phyloP scores from a whole-genome alignment of 2,329 filamentous ascomycete species.

The Clarireedia homoeocarpa region DNA sequence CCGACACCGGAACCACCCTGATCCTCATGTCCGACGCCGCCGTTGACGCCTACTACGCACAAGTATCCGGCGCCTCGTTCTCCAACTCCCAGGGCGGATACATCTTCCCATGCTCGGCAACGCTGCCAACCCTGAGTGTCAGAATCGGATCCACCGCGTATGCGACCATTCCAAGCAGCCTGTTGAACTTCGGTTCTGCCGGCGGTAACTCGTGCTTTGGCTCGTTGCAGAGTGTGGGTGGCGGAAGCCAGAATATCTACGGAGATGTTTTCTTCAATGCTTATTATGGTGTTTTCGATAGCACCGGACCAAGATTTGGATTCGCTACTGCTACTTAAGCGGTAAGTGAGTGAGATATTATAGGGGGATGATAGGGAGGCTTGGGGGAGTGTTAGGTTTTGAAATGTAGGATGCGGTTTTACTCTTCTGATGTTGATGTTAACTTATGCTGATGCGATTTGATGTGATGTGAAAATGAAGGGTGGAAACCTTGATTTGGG shows the following conservation, averaged over 20 bases:
- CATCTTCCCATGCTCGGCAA: constrained; percentile 30
- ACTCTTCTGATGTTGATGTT: too few relatives aligned
- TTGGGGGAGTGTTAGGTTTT: too few relatives aligned
- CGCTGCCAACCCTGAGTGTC: constrained; percentile 30
- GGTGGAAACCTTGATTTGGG: too few relatives aligned
- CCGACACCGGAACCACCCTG: constrained; percentile 36
- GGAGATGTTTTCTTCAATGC: constrained; percentile 30
- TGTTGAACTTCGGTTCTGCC: constrained; percentile 30
- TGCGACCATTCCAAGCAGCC: constrained; percentile 29
- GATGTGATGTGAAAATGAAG: too few relatives aligned
- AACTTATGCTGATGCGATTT: too few relatives aligned
- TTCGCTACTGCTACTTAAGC: too few relatives aligned
- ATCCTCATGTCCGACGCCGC: constrained; percentile 30
- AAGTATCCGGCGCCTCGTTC: constrained; percentile 28
- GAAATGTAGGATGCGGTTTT: too few relatives aligned
- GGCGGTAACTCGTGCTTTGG: constrained; percentile 29
- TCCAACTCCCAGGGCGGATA: constrained; percentile 27
- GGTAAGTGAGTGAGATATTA: too few relatives aligned
- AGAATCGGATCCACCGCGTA: constrained; percentile 26
- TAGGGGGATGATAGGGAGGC: too few relatives aligned
- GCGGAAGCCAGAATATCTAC: constrained; percentile 25
- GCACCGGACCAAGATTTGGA: constrained; percentile 11
- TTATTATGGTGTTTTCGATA: constrained; percentile 26
- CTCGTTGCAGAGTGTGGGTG: constrained; percentile 29
- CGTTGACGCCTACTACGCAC: constrained; percentile 31